Evolutionary conservation across 2,329 filamentous ascomycete species (phyloP).

Genomic region (Aspergillus pseudoglaucus): DNA sequence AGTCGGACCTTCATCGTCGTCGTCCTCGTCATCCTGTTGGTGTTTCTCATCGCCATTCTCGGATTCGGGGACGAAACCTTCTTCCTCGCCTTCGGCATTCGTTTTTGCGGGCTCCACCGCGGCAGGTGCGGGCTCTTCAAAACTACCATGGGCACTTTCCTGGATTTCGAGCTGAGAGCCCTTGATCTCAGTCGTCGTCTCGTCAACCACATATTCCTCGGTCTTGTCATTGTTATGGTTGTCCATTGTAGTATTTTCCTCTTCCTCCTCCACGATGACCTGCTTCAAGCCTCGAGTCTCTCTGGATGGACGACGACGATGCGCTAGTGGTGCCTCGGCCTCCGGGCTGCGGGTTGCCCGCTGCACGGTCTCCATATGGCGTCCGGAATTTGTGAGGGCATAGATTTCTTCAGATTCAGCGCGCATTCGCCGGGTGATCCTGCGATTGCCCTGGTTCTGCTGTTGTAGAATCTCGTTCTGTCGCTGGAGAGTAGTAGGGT

Average conservation of each 20-base stretch:
- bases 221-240: conserved; percentile 13
- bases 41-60: conserved; percentile 31
- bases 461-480: conserved; percentile 11
- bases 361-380: conserved; percentile 49
- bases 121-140: conserved; percentile 26
- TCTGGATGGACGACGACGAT: conserved; percentile 22
- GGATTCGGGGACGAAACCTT: conserved; percentile 35
- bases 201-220: conserved; percentile 47
- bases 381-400: conserved; percentile 54
- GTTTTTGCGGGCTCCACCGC: conserved; percentile 15
- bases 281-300: conserved; percentile 37
- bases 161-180: conserved; percentile 37
- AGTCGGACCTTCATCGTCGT: conserved; percentile 52
- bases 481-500: conserved; percentile 17
- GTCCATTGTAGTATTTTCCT: conserved; percentile 6
- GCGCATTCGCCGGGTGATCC: conserved; percentile 55
- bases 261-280: conserved; percentile 25
- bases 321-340: conserved; percentile 14
- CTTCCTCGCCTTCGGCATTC: conserved; percentile 28
- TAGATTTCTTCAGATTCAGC: conserved; percentile 52
- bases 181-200: conserved; percentile 30
- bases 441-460: conserved; percentile 30
- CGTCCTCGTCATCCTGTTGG: conserved; percentile 42
- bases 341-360: conserved; percentile 50
- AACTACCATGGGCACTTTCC: conserved; percentile 33